A percentile compares a stretch with the other conserved stretches of the same genome.
Conservation (phyloP, 495 filamentous ascomycete species). For the Darksidea phi region DNA sequence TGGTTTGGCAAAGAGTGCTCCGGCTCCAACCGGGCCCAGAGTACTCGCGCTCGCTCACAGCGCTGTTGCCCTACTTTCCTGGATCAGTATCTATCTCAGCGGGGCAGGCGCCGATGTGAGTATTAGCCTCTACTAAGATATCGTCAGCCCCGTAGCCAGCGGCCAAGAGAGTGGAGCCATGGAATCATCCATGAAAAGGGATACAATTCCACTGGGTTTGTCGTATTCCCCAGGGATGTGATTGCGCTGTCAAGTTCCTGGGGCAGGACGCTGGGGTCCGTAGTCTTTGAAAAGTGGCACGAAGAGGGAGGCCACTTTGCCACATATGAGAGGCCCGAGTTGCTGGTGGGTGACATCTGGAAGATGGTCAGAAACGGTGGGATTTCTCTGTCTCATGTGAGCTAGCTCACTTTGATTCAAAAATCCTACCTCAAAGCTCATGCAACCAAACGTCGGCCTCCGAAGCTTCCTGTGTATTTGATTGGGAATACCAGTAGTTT, state of each 20-base stretch:
- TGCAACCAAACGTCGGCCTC: too few species aligned
- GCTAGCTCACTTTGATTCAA: too few species aligned
- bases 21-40: conserved; percentile 49
- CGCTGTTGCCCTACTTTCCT: conserved; percentile 53
- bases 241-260: conserved; percentile 15
- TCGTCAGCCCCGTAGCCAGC: conserved; percentile 25
- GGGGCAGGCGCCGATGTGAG: conserved; percentile 50
- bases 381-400: neutral
- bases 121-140: conserved; percentile 53
- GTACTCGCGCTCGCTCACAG: conserved; percentile 53
- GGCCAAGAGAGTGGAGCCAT: neutral
- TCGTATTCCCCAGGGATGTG: conserved; percentile 25
- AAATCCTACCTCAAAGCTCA: too few species aligned
- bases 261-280: conserved; percentile 18
- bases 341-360: conserved; percentile 16
- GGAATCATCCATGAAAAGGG: conserved; percentile 7
- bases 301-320: conserved; percentile 30
- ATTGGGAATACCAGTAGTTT: too few species aligned
- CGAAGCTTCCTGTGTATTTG: too few species aligned
- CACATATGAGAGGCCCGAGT: conserved; percentile 19
- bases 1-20: conserved; percentile 43
- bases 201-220: conserved; percentile 13
- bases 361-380: conserved; percentile 13
- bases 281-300: conserved; percentile 24
- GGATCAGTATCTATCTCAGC: conserved; percentile 55